A percentile compares a stretch with the other conserved stretches of the same genome.
Evolutionary conservation across 257 asterid species (phyloP).

Genomic region (Solanum paucissectum): DNA sequence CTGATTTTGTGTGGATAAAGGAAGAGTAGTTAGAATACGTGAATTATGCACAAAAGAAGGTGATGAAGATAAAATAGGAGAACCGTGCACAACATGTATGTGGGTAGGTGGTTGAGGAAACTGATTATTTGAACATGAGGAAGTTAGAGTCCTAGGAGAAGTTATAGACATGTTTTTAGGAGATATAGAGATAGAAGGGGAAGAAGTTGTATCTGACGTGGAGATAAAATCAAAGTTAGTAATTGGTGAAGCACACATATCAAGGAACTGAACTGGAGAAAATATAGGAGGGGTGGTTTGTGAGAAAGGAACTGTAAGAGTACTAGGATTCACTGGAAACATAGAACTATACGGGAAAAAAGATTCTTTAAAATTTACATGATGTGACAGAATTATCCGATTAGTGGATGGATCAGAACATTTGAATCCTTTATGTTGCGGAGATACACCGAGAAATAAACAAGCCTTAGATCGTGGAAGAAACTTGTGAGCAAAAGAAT

Average conservation of each 20-base stretch:
- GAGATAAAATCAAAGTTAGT: not conserved
- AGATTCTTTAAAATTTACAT: not conserved
- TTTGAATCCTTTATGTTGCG: not conserved
- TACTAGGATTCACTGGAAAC: not conserved
- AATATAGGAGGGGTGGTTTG: not conserved
- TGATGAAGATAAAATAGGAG: not conserved
- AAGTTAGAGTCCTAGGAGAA: not conserved
- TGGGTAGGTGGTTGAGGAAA: not conserved
- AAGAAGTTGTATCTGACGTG: not conserved
- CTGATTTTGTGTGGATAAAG: no score
- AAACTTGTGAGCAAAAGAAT: not conserved
- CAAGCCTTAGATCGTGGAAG: not conserved
- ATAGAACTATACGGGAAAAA: not conserved
- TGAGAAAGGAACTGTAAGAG: not conserved
- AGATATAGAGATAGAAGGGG: not conserved
- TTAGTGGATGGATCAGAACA: not conserved
- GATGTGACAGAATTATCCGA: not conserved
- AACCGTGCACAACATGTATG: not conserved
- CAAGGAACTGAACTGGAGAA: not conserved
- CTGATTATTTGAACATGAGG: not conserved
- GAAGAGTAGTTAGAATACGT: no score
- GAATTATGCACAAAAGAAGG: not conserved
- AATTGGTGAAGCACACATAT: not conserved
- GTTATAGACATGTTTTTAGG: not conserved
- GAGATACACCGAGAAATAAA: not conserved